Percentiles rank a stretch among this genome's conserved stretches.
Conservation (phyloP, 805 yeast genomes). For the Barnettozyma californica region DNA sequence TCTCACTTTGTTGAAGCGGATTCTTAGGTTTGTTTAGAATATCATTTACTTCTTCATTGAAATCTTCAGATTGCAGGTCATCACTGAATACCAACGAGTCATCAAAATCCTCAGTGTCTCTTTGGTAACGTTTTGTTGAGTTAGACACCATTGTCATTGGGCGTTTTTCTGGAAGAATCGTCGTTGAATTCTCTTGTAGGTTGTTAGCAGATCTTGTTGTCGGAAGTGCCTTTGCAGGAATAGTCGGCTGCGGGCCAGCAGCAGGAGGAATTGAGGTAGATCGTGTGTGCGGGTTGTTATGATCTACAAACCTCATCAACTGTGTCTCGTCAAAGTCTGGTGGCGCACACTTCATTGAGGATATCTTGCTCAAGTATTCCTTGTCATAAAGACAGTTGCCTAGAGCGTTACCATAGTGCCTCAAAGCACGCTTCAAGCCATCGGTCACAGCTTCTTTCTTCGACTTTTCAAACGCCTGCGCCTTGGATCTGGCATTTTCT, state of each 20-base stretch:
- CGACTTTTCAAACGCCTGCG: constrained; percentile 78
- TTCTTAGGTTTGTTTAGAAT: constrained; percentile 17
- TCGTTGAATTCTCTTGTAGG: background rate
- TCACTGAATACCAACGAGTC: constrained; percentile 54
- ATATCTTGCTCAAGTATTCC: constrained; percentile 46
- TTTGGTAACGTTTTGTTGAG: constrained; percentile 4
- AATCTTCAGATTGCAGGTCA: constrained; percentile 34
- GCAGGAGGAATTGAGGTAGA: constrained; percentile 12
- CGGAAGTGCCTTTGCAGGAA: background rate
- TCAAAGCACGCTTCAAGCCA: constrained; percentile 69
- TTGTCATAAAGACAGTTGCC: constrained; percentile 85
- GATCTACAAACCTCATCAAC: constrained; percentile 30
- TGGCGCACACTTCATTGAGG: constrained; percentile 38
- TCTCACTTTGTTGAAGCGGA: constrained; percentile 13
- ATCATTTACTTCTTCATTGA: constrained; percentile 26
- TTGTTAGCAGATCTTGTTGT: background rate
- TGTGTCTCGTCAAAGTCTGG: constrained; percentile 41
- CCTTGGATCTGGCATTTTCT: constrained; percentile 66
- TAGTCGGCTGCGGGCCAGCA: background rate
- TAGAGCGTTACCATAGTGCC: constrained; percentile 77
- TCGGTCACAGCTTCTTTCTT: constrained; percentile 83
- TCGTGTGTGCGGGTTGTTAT: constrained; percentile 10
- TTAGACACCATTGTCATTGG: background rate
- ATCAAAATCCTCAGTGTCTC: constrained; percentile 36
- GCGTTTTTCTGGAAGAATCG: constrained; percentile 18